phyloP scores from a whole-genome alignment of 2,329 filamentous ascomycete genomes.

The Pseudocercospora crystallina region DNA sequence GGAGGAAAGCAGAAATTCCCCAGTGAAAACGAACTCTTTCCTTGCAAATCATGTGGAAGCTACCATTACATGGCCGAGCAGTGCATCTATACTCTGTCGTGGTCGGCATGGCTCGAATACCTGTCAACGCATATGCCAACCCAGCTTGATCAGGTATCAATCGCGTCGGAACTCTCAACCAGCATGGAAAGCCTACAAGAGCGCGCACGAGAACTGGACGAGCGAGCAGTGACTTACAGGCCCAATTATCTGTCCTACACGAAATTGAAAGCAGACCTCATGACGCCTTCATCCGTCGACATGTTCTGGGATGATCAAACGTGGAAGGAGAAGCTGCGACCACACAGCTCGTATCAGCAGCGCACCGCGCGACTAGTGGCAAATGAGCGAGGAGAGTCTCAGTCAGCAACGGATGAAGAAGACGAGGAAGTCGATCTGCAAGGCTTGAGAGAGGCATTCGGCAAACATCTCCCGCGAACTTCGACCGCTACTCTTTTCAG shows the following conservation, averaged over 20 bases:
- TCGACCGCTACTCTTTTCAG: neutral
- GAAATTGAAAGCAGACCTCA: slow-evolving; percentile 6
- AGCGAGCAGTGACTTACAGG: neutral
- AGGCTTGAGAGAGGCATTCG: neutral
- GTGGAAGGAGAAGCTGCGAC: slow-evolving; percentile 3
- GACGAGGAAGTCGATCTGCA: neutral
- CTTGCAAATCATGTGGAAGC: slow-evolving; percentile 2
- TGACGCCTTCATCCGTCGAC: slow-evolving; percentile 1
- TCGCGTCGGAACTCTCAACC: too few species aligned
- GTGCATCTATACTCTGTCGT: slow-evolving; percentile 6
- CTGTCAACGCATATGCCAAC: slow-evolving; percentile 4
- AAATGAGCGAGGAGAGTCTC: neutral
- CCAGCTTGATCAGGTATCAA: neutral
- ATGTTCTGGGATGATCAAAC: slow-evolving; percentile 1
- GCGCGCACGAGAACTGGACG: slow-evolving; percentile 3
- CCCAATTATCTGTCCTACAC: slow-evolving; percentile 3
- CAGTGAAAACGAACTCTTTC: neutral
- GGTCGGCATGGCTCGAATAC: slow-evolving; percentile 7
- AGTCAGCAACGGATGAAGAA: neutral
- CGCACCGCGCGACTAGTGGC: neutral
- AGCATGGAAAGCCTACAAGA: slow-evolving; percentile 2
- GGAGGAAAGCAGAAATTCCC: too few species aligned
- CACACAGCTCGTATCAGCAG: neutral
- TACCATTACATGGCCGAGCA: slow-evolving; percentile 2
- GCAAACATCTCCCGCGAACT: neutral